These are phyloP conservation scores for Wickerhamomyces chambardii DNA, from an alignment of 805 yeast species.

Conservation along the genomic window DNA sequence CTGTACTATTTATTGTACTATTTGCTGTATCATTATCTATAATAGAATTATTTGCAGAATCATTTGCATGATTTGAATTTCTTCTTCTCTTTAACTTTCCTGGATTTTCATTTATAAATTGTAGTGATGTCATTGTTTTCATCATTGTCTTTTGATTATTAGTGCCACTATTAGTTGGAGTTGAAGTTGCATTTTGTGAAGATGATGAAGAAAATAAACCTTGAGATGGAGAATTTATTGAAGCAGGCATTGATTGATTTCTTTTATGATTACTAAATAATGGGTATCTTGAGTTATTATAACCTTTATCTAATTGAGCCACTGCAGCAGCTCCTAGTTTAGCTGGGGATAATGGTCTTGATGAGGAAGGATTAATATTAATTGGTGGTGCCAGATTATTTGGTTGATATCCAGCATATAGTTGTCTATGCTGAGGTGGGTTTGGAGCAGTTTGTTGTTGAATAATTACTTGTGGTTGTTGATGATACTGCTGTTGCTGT, in stretches of 20 bases:
- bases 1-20: no score
- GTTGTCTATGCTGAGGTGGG: constrained; percentile 5
- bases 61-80: constrained; percentile 9
- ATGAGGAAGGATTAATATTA: constrained; percentile 7
- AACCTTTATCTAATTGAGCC: constrained; percentile 29
- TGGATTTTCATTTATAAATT: constrained; percentile 20
- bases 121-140: constrained; percentile 16
- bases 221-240: neutral
- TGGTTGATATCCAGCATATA: constrained; percentile 1
- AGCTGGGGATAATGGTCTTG: constrained; percentile 54
- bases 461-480: neutral
- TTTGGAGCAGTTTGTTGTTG: constrained; percentile 1
- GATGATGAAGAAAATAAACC: neutral
- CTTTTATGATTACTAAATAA: constrained; percentile 23
- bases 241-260: constrained; percentile 30
- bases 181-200: neutral
- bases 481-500: constrained; percentile 5
- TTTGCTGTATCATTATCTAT: neutral
- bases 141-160: constrained; percentile 9
- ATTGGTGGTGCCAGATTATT: neutral
- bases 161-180: neutral
- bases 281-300: constrained; percentile 9
- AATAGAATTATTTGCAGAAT: neutral
- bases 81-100: constrained; percentile 16
- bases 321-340: constrained; percentile 69